A percentile compares a stretch with the other conserved stretches of the same genome.
These are phyloP conservation scores for Quercus aquifolioides DNA, from an alignment of 306 rosid species.

Conservation along the genomic window DNA sequence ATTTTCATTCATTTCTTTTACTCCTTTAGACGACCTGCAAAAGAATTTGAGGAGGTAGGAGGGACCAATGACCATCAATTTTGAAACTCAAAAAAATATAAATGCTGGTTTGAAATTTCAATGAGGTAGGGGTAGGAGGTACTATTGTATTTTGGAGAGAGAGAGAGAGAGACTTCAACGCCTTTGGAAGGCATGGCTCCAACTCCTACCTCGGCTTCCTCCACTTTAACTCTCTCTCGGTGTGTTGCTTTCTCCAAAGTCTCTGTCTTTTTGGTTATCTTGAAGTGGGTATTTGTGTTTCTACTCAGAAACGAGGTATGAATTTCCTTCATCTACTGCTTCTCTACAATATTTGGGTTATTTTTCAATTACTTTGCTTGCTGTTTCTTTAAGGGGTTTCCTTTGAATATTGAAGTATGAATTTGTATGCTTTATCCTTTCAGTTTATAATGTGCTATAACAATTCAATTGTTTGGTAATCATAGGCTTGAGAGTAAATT, in stretches of 20 bases:
- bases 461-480: background rate
- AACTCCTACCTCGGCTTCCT: constrained; percentile 78
- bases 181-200: too few species aligned
- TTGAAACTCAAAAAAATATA: too few species aligned
- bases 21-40: too few species aligned
- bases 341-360: background rate
- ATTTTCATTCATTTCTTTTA: too few species aligned
- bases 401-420: background rate
- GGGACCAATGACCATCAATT: too few species aligned
- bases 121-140: too few species aligned
- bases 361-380: background rate
- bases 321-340: background rate
- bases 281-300: background rate
- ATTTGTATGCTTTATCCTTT: background rate
- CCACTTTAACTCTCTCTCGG: constrained; percentile 79
- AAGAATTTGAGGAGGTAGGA: too few species aligned
- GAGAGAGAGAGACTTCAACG: too few species aligned
- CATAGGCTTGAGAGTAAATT: background rate
- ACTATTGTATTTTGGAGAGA: too few species aligned
- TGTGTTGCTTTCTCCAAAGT: background rate
- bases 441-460: background rate
- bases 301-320: constrained; percentile 83
- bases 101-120: too few species aligned
- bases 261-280: background rate
- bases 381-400: background rate